phyloP scores from a whole-genome alignment of 2,329 filamentous ascomycete species.

The Cladorrhinum sp. region DNA sequence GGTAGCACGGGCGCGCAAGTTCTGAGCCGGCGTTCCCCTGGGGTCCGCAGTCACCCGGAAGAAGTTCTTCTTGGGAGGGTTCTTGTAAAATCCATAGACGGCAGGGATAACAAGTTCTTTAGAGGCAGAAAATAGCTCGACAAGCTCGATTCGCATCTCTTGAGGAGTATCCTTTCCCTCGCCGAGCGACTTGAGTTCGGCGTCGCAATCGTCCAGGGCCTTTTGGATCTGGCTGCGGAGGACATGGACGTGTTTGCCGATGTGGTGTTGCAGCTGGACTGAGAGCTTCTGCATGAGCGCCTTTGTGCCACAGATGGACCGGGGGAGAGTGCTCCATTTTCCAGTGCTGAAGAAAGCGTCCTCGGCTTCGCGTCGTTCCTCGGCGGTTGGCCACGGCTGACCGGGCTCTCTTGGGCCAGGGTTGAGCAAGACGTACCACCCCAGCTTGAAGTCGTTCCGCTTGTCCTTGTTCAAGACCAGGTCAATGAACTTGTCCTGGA shows the following conservation, averaged over 20 bases:
- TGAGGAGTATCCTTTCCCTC: slow-evolving; percentile 50
- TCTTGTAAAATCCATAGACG: slow-evolving; percentile 55
- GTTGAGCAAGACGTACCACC: slow-evolving; percentile 52
- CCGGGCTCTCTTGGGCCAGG: slow-evolving; percentile 43
- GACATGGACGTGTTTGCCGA: slow-evolving; percentile 50
- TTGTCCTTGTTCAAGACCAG: slow-evolving; percentile 49
- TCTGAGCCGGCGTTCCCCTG: slow-evolving; percentile 49
- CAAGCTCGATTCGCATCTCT: slow-evolving; percentile 53
- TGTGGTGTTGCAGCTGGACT: slow-evolving; percentile 49
- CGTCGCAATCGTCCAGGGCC: slow-evolving; percentile 47
- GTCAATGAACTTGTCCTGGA: slow-evolving; percentile 54
- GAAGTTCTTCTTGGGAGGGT: slow-evolving; percentile 50
- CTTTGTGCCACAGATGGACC: slow-evolving; percentile 45
- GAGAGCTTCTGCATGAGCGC: slow-evolving; percentile 49
- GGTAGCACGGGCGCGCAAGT: slow-evolving; percentile 48
- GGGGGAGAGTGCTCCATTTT: slow-evolving; percentile 47
- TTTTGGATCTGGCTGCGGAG: slow-evolving; percentile 50
- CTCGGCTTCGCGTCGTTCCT: slow-evolving; percentile 43
- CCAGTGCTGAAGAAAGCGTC: slow-evolving; percentile 48
- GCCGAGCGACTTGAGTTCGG: slow-evolving; percentile 49
- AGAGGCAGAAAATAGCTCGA: slow-evolving; percentile 50
- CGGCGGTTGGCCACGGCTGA: slow-evolving; percentile 42
- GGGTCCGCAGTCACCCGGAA: slow-evolving; percentile 48
- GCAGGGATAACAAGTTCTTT: slow-evolving; percentile 54
- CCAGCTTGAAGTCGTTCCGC: slow-evolving; percentile 49